phyloP scores from a whole-genome alignment of 371 early-diverging fungal species.

The Mucor plumbeus region DNA sequence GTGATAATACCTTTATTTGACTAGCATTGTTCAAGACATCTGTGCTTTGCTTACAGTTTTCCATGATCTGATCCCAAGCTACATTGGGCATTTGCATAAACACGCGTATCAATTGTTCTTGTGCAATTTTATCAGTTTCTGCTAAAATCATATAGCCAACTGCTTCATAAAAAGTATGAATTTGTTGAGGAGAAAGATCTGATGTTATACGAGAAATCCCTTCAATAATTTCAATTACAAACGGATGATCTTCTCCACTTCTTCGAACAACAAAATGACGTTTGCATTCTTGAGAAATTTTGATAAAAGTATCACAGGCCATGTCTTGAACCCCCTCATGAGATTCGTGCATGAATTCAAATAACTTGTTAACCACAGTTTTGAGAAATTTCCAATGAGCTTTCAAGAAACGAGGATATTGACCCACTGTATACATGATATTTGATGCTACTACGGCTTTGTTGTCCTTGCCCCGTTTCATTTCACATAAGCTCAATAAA shows the following conservation, averaged over 20 bases:
- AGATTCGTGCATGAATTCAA: slow-evolving; percentile 99
- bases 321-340: slow-evolving; percentile 99
- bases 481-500: slow-evolving; percentile 91
- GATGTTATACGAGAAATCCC: slow-evolving; percentile 80
- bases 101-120: slow-evolving; percentile 80
- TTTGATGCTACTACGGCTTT: slow-evolving; percentile 99
- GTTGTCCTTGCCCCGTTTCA: slow-evolving; percentile 97
- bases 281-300: slow-evolving; percentile 96
- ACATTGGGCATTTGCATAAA: slow-evolving; percentile 90
- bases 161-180: slow-evolving; percentile 96
- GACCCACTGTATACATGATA: slow-evolving; percentile 99
- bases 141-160: slow-evolving; percentile 95
- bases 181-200: slow-evolving; percentile 90
- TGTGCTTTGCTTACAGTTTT: slow-evolving; percentile 71
- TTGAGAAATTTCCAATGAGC: slow-evolving; percentile 99
- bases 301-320: slow-evolving; percentile 99
- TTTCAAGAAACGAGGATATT: slow-evolving; percentile 98
- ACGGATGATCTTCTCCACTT: slow-evolving; percentile 82
- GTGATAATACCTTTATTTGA: slow-evolving; percentile 84
- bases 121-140: slow-evolving; percentile 72
- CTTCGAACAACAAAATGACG: slow-evolving; percentile 93
- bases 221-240: slow-evolving; percentile 92
- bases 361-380: slow-evolving; percentile 99
- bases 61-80: slow-evolving; percentile 82
- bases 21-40: slow-evolving; percentile 78